Conservation (phyloP, 163 green algal genomes). For the Chlorella variabilis region DNA sequence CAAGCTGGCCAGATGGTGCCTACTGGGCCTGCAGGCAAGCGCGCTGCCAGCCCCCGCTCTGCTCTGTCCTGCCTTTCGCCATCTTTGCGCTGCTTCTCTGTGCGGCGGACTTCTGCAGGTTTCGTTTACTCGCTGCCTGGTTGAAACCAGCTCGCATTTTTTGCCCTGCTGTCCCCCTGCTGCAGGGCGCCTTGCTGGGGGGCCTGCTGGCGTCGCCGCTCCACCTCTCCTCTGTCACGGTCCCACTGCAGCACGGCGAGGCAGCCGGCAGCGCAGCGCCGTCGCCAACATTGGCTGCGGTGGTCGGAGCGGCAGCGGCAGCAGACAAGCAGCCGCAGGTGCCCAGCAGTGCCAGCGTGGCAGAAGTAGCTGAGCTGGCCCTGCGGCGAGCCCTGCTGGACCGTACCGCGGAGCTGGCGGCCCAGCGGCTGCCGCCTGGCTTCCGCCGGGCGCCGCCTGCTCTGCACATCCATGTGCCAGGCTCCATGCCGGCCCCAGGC, state of each 20-base stretch:
- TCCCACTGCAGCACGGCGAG: not conserved
- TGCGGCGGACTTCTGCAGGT: too few species aligned
- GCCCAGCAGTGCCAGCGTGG: not conserved
- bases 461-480: not conserved
- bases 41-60: too few species aligned
- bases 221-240: conserved; percentile 47
- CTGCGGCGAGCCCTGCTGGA: conserved; percentile 40
- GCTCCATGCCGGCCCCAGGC: not conserved
- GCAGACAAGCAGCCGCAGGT: too few species aligned
- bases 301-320: not conserved
- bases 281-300: not conserved
- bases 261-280: not conserved
- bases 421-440: not conserved
- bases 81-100: too few species aligned
- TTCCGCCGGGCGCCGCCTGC: not conserved
- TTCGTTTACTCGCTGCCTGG: too few species aligned
- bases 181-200: conserved; percentile 71
- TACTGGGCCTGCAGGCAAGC: conserved; percentile 73
- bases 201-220: conserved; percentile 66
- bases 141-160: too few species aligned
- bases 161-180: not conserved
- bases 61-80: too few species aligned
- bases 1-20: conserved; percentile 85
- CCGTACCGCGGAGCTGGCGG: conserved; percentile 3
- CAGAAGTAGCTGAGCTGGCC: not conserved